Conservation (phyloP, 2,329 filamentous ascomycete species). For the Exophiala xenobiotica region DNA sequence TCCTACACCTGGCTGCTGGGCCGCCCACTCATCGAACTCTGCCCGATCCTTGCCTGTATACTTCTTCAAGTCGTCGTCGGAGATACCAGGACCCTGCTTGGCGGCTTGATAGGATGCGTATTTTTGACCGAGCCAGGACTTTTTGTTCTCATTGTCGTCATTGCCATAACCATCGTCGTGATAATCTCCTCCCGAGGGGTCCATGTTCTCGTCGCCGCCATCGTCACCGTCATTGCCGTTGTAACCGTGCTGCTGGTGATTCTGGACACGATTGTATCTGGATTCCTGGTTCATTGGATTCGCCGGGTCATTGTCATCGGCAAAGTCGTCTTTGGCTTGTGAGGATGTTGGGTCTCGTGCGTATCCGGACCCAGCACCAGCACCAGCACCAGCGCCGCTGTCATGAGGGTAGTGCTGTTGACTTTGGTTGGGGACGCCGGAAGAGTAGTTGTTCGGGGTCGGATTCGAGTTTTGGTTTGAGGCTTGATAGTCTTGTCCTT, state of each 20-base stretch:
- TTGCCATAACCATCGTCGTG: too few relatives aligned
- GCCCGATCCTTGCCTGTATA: constrained; percentile 25
- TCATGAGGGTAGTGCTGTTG: background rate
- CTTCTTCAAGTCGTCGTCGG: constrained; percentile 25
- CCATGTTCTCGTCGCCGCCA: background rate
- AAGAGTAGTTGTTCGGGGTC: background rate
- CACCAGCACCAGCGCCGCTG: background rate
- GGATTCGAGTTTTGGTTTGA: background rate
- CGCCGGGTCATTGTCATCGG: constrained; percentile 23
- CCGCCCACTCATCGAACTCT: constrained; percentile 18
- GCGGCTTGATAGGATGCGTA: constrained; percentile 16
- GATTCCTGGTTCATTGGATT: too few relatives aligned
- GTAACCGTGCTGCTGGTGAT: background rate
- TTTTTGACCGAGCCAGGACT: constrained; percentile 25
- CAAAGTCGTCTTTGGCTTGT: constrained; percentile 21
- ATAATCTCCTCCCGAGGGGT: too few relatives aligned
- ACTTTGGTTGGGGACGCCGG: too few relatives aligned
- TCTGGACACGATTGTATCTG: too few relatives aligned
- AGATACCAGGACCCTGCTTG: constrained; percentile 11
- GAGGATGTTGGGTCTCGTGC: constrained; percentile 20
- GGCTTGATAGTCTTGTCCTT: background rate
- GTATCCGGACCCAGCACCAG: background rate
- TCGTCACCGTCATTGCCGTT: background rate
- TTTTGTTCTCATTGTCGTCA: constrained; percentile 5
- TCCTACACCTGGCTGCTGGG: constrained; percentile 16